Conservation (phyloP, 352 stramenopile genomes). For the Globisporangium apiculatum region DNA sequence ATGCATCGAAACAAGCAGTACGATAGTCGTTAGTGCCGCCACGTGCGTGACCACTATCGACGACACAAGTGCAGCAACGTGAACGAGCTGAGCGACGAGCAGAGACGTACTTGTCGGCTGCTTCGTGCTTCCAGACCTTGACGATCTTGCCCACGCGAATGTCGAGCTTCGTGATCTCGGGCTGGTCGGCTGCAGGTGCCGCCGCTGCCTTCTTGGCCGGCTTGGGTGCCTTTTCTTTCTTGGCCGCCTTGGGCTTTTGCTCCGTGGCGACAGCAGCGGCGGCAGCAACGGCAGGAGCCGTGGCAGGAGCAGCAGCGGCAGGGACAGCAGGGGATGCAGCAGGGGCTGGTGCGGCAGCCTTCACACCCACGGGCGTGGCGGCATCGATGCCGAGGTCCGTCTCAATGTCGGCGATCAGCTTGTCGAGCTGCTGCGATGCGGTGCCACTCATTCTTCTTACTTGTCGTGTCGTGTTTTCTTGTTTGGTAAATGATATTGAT, state of each 20-base stretch:
- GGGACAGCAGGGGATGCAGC: too few relatives aligned
- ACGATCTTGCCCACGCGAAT: slow-evolving; percentile 89
- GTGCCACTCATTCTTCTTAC: slow-evolving; percentile 27
- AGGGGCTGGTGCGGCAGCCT: slow-evolving; percentile 2
- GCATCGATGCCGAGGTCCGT: slow-evolving; percentile 68
- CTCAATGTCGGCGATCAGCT: slow-evolving; percentile 63
- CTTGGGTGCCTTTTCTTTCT: slow-evolving; percentile 41
- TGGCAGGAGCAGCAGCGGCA: slow-evolving; percentile 1
- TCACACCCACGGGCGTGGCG: slow-evolving; percentile 33
- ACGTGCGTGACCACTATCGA: too few relatives aligned
- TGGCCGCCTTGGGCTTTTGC: slow-evolving; percentile 22
- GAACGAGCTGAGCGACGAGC: neutral
- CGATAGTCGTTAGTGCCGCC: too few relatives aligned
- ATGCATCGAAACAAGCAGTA: neutral
- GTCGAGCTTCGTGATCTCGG: slow-evolving; percentile 89
- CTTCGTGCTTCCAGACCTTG: slow-evolving; percentile 91
- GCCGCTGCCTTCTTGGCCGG: slow-evolving; percentile 23
- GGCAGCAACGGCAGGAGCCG: slow-evolving; percentile 3
- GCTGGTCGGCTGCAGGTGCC: slow-evolving; percentile 36
- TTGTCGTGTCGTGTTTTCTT: neutral
- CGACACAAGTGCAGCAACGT: neutral
- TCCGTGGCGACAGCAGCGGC: slow-evolving; percentile 11
- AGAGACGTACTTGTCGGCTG: slow-evolving; percentile 67
- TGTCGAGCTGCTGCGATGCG: slow-evolving; percentile 57
- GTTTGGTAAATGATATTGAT: neutral